These are phyloP conservation scores for Pugionium dolabratum DNA, from an alignment of 345 rosid species.

Conservation along the genomic window DNA sequence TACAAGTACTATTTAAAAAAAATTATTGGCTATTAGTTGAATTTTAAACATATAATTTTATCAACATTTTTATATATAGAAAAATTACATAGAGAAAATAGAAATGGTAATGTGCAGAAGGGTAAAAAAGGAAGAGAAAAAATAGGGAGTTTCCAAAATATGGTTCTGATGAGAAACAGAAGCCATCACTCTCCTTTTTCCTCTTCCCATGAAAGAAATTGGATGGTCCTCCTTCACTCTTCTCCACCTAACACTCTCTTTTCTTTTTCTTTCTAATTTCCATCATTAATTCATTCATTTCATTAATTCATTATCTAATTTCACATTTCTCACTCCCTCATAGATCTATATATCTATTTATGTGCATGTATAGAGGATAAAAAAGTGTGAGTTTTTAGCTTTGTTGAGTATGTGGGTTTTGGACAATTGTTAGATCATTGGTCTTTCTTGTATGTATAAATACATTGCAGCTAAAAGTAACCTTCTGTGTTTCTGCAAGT, in stretches of 20 bases:
- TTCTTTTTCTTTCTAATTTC: not conserved
- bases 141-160: conserved; percentile 38
- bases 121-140: conserved; percentile 26
- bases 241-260: conserved; percentile 33
- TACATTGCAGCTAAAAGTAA: too few relatives aligned
- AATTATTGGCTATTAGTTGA: too few relatives aligned
- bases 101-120: conserved; percentile 17
- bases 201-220: conserved; percentile 42
- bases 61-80: not conserved
- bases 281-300: not conserved
- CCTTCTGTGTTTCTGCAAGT: conserved; percentile 54
- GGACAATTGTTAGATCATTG: conserved; percentile 43
- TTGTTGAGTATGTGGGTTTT: conserved; percentile 31
- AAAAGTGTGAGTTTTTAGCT: conserved; percentile 24
- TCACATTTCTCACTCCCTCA: conserved; percentile 15
- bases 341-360: conserved; percentile 23
- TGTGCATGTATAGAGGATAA: conserved; percentile 29
- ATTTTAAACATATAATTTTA: too few relatives aligned
- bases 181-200: conserved; percentile 44
- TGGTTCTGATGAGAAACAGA: conserved; percentile 40
- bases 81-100: conserved; percentile 3
- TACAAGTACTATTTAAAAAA: not conserved
- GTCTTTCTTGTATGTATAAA: conserved; percentile 46
- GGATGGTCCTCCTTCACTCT: conserved; percentile 45
- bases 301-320: not conserved